Evolutionary conservation across 192 early-diverging fungal genomes (phyloP), one percentile per base, ranked within the genome.

Genomic region (Chytriomyces confervae): DNA sequence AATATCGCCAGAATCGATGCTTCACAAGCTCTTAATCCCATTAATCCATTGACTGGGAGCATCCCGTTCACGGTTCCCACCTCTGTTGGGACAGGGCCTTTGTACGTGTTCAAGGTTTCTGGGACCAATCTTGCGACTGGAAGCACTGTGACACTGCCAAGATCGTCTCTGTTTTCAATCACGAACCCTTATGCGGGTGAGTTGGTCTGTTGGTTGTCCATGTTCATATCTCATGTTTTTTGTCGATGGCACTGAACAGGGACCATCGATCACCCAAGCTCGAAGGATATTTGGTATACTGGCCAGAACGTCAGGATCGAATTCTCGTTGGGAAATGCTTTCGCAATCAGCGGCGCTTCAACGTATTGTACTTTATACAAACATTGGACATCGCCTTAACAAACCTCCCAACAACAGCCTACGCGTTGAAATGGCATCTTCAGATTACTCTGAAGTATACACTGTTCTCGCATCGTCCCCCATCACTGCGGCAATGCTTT

Each of bases 1-100:
- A 74, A 61, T 20, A 29, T 74, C 10, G 72, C 45, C 36, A n/a
- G 45, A 62, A 63, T 74, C n/a, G 72, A 74, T 63, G 60, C 72
- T 11, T 74, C 72, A 9, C 24, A 74, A 74, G 72, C 46, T 10
- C 23, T 74, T 7, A 45, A 74, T 29, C 72, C 72, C 6, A 10
- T 61, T 10, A 74, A 74, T 62, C 24, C 61, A 6, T 62, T 61
- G 7, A 20, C 60, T 16, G 72, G 60, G 23, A 63, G 18, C n/a
- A 74, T 74, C 45, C 72, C 72, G 6, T n/a, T 74, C 61, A 74
- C 72, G 1, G 45, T 63, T 63, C 72, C 72, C n/a, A 29, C 44
- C 8, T 36, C n/a, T 46, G 61, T 74, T 9, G 72, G 72, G 47
- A 63, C 72, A 2, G 72, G 72, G 4, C 61, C 72, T 0, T 44